Evolutionary conservation across 441 rosid genomes (phyloP), one percentile per base, ranked within the genome.

Genomic region (Populus hybrid): DNA sequence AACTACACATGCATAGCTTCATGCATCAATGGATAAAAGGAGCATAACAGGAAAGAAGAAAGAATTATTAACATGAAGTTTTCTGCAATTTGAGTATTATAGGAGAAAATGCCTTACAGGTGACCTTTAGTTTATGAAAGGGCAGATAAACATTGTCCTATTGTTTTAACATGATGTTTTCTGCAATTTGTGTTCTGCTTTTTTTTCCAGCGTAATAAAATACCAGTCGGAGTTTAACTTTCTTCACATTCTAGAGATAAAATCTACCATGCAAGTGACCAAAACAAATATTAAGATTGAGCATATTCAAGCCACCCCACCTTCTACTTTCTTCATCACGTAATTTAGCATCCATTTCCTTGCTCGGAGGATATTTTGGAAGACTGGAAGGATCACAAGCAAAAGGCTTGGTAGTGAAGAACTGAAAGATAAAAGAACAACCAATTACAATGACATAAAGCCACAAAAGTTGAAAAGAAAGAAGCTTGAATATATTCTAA

Each of bases 341-440:
- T 64, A 89, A 80, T 83, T 93, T 94, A 74, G 93, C 98, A 88
- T 94, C 98, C 77, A 94, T 93, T 81, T 94, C 99, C 89, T 94
- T 94, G 82, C 90, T 92, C 1, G 99, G 99, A 1, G 98, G 95
- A 80, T 94, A 94, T 81, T 94, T 90, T 40, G 99, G 99, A 76
- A 94, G 93, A 84, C 90, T 90, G 50, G 95, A 89, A 61, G 99
- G 98, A 74, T 93, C 97, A 85, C 97, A 94, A 11, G 99, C 95
- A 86, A 65, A 84, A 33, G 97, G 99, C 79, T 92, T 93, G 3
- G 92, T 91, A 8, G 82, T 75, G 81, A 94, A 94, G 86, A 93
- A 94, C 99, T 94, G 85, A 73, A 84, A 76, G 73, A 64, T 61
- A 70, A 45, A 29, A 59, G 69, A 36, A 74, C 71, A 69, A 77